Evolutionary conservation across 176 grass and related monocot genomes (phyloP).

Genomic region (Aegilops speltoides): DNA sequence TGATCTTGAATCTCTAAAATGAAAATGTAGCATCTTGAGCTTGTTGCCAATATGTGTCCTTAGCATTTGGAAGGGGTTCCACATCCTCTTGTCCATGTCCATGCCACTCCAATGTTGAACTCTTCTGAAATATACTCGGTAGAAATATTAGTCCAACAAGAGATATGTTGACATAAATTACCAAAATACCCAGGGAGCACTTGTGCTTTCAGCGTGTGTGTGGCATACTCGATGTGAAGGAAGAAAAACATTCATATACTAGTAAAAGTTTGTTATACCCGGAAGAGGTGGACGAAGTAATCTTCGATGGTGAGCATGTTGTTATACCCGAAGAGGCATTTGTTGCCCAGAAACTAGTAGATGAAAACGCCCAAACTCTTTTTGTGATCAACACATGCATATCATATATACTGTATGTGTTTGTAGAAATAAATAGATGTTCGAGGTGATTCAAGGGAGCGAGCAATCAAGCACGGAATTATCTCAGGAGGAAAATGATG

Average conservation of each 20-base stretch:
- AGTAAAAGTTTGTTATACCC: constrained; percentile 26
- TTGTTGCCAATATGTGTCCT: too few relatives aligned
- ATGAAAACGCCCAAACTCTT: constrained; percentile 49
- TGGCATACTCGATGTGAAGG: not conserved
- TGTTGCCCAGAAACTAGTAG: constrained; percentile 69
- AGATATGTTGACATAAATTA: too few relatives aligned
- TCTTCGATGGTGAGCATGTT: constrained; percentile 73
- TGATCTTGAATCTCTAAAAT: too few relatives aligned
- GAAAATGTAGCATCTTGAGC: too few relatives aligned
- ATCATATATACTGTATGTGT: not conserved
- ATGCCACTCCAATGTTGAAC: too few relatives aligned
- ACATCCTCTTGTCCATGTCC: too few relatives aligned
- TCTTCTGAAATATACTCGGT: too few relatives aligned
- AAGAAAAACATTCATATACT: not conserved
- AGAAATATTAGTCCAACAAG: too few relatives aligned
- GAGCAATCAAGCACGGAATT: not conserved
- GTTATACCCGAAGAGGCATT: constrained; percentile 64
- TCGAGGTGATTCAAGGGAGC: not conserved
- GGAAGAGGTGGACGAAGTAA: constrained; percentile 57
- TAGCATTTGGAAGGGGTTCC: too few relatives aligned
- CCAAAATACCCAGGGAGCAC: too few relatives aligned
- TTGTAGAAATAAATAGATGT: not conserved
- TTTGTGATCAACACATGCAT: constrained; percentile 21
- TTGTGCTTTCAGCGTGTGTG: too few relatives aligned
- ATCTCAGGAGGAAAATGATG: not conserved